Base-by-base conservation (phyloP, 1,284 basidiomycete species). In the Cutaneotrichosporon mucoides region DNA sequence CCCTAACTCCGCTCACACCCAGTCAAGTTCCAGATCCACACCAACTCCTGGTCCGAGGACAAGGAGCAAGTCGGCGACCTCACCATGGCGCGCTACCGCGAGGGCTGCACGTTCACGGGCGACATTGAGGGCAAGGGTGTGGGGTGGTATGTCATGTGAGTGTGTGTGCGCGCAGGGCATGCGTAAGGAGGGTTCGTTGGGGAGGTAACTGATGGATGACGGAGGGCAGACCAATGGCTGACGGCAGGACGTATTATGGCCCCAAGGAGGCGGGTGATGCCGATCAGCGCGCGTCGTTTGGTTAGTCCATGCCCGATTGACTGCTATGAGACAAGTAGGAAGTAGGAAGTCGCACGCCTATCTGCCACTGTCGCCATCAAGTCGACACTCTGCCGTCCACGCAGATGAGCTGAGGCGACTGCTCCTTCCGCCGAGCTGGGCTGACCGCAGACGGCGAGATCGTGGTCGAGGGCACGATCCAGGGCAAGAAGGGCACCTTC, bases 391-490 rank as follows among this genome's bases (percentile, higher is more conserved):
- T n/a, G n/a, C n/a, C n/a, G n/a, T n/a, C n/a, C n/a, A n/a, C n/a
- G n/a, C n/a, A n/a, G n/a, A n/a, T n/a, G n/a, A n/a, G n/a, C n/a
- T n/a, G n/a, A n/a, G n/a, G n/a, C n/a, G n/a, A n/a, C n/a, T n/a
- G n/a, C n/a, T n/a, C n/a, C n/a, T n/a, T n/a, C n/a, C n/a, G n/a
- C n/a, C n/a, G n/a, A n/a, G n/a, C n/a, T n/a, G n/a, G 37, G 37
- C 37, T 47, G 34, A 47, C 46, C 4, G 12, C 36, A 51, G 49
- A 51, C 38, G 49, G 49, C 49, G 49, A 51, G 38, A 40, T 40
- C n/a, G 38, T 51, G 15, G n/a, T 51, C 15, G 4, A 40, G 9
- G 49, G 37, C n/a, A 41, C 38, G 15, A 16, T 51, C 15, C 1
- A 16, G n/a, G 49, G 49, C 37, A 51, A 51, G 38, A 24, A 16